These are phyloP conservation scores for Suillus plorans DNA, from an alignment of 768 basidiomycete species.

Conservation along the genomic window DNA sequence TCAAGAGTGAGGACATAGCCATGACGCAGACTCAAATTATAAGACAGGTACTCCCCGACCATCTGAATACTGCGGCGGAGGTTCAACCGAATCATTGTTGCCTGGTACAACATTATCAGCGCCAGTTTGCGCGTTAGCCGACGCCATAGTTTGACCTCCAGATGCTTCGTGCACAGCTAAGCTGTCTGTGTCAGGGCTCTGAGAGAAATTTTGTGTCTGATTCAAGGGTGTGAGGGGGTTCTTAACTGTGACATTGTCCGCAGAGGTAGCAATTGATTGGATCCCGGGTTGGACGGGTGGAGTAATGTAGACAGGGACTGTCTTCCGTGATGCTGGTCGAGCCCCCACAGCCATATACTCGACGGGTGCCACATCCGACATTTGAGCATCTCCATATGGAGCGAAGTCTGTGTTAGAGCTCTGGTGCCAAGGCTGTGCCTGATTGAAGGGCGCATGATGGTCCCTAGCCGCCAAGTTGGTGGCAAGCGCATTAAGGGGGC, in stretches of 20 bases:
- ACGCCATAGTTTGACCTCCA: conserved; percentile 23
- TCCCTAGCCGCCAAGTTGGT: neutral
- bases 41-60: conserved; percentile 30
- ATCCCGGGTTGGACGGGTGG: conserved; percentile 11
- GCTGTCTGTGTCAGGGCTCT: conserved; percentile 18
- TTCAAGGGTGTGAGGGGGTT: neutral
- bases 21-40: neutral
- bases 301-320: conserved; percentile 13
- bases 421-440: conserved; percentile 14
- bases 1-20: neutral
- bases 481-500: neutral
- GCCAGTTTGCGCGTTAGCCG: conserved; percentile 53
- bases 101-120: conserved; percentile 52
- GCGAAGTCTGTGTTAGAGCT: conserved; percentile 19
- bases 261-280: neutral
- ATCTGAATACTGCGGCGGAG: conserved; percentile 72
- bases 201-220: conserved; percentile 11
- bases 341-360: neutral
- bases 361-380: conserved; percentile 28
- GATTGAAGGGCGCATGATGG: neutral
- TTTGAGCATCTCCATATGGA: conserved; percentile 17
- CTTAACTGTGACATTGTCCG: neutral
- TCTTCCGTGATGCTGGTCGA: conserved; percentile 25
- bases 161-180: conserved; percentile 16
- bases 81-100: conserved; percentile 60